A percentile compares a stretch with the other conserved stretches of the same genome.
Evolutionary conservation across 2,329 filamentous ascomycete species (phyloP).

Genomic region (Grosmannia huntii): DNA sequence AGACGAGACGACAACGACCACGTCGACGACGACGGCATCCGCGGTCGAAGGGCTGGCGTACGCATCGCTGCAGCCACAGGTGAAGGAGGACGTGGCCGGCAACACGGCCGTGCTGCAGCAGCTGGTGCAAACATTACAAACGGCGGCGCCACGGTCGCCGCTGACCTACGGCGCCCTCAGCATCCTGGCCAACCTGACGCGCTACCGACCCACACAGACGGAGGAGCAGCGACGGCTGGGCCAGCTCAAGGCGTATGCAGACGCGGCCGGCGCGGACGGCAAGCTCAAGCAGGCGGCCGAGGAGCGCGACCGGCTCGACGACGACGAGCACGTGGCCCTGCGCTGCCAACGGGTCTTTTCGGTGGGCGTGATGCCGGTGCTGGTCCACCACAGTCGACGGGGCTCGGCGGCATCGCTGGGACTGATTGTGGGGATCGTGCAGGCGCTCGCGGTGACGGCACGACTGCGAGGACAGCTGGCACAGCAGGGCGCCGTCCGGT

Average conservation of each 20-base stretch:
- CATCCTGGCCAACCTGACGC: slow-evolving; percentile 73
- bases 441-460: slow-evolving; percentile 62
- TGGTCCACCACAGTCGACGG: slow-evolving; percentile 64
- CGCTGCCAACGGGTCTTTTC: slow-evolving; percentile 72
- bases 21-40: slow-evolving; percentile 35
- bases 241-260: slow-evolving; percentile 88
- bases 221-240: slow-evolving; percentile 89
- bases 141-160: slow-evolving; percentile 50
- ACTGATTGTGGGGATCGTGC: slow-evolving; percentile 64
- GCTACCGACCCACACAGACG: slow-evolving; percentile 62
- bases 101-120: slow-evolving; percentile 57
- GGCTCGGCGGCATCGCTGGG: slow-evolving; percentile 58
- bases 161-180: slow-evolving; percentile 76
- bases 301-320: slow-evolving; percentile 54
- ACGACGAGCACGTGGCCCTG: slow-evolving; percentile 60
- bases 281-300: slow-evolving; percentile 29
- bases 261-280: slow-evolving; percentile 65
- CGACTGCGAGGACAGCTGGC: slow-evolving; percentile 67
- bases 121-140: slow-evolving; percentile 50
- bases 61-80: slow-evolving; percentile 69
- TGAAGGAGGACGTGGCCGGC: slow-evolving; percentile 68
- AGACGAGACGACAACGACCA: slow-evolving; percentile 40
- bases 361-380: slow-evolving; percentile 60
- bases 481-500: slow-evolving; percentile 84
- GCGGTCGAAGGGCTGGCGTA: slow-evolving; percentile 81